Base-by-base conservation (phyloP, 2,329 filamentous ascomycete genomes). In the Pseudocercospora ulei region DNA sequence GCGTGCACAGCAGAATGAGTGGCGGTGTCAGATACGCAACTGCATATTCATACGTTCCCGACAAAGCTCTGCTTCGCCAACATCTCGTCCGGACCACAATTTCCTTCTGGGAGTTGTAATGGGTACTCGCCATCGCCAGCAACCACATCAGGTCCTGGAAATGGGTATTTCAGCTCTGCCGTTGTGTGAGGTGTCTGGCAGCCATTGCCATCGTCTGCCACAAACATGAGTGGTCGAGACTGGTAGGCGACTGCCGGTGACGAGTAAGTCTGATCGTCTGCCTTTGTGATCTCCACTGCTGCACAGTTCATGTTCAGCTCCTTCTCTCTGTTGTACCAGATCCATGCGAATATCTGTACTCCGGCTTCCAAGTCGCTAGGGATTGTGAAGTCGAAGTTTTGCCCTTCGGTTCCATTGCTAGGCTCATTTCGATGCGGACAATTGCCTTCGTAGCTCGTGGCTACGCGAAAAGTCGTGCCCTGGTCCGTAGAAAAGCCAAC, bases 291-390 rank as follows among this genome's bases (percentile, higher is more conserved):
- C 4, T 59, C 61, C 16, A 70, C 63, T 7, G 61, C 56, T 1
- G 65, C 63, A 35, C 67, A 70, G 37, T 63, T 64, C 60, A 64
- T 64, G 45, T 62, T 65, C 42, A 63, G 58, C 42, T 68, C 65
- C 37, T 65, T 56, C 50, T 68, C 65, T 16, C 67, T 62, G 37
- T 69, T 69, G 29, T 67, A 52, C 67, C 66, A 69, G 1, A 62
- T 62, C 67, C 65, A 69, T 1, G 60, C 61, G 42, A 69, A 69
- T 9, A 69, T 47, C 7, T 59, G 62, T 4, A 62, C 49, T 5
- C 65, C 66, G 3, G 54, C 41, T 2, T 61, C 61, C 39, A 68
- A 54, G 35, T 68, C 65, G 8, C 47, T 54, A 0, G 67, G 67
- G 3, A 69, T 60, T 3, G 53, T 61, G 52, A 70, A 66, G 24